Conservation (phyloP, 1,139 yeast species). For the Yamadazyma kanchanaburiensis region DNA sequence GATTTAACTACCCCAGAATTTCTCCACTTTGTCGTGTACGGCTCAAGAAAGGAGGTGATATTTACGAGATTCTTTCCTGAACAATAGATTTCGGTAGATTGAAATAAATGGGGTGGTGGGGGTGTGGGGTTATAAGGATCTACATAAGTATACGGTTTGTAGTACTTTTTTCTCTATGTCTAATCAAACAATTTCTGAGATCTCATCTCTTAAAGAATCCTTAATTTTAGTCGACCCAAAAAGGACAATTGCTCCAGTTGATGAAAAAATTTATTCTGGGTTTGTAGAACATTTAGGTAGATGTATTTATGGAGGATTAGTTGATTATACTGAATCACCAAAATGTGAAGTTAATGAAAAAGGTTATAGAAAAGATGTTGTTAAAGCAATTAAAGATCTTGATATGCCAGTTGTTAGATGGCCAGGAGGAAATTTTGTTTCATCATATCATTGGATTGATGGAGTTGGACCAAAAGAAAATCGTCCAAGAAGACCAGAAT, state of each 20-base stretch:
- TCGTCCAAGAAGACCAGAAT: constrained; percentile 27
- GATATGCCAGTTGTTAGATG: constrained; percentile 29
- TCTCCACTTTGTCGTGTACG: too few relatives aligned
- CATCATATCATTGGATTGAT: constrained; percentile 29
- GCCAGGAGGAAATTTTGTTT: constrained; percentile 33
- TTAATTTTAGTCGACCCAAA: constrained; percentile 10
- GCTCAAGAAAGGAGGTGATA: too few relatives aligned
- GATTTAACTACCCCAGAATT: too few relatives aligned
- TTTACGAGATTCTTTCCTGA: too few relatives aligned
- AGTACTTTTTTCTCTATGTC: too few relatives aligned
- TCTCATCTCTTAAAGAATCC: constrained; percentile 8
- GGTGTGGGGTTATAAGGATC: too few relatives aligned
- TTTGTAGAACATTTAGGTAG: constrained; percentile 31
- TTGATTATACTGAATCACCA: constrained; percentile 19
- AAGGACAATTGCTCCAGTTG: constrained; percentile 14
- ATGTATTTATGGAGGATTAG: constrained; percentile 31
- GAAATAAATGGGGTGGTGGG: too few relatives aligned
- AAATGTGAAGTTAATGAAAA: constrained; percentile 17
- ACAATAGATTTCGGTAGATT: too few relatives aligned
- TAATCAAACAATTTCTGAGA: constrained; percentile 9
- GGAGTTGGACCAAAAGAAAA: constrained; percentile 26
- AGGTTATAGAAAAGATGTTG: constrained; percentile 25
- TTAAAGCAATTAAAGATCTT: constrained; percentile 22
- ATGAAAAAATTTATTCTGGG: constrained; percentile 25
- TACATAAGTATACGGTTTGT: too few relatives aligned